Conservation (phyloP, 2,329 filamentous ascomycete genomes). For the Chrysoporthe puriensis region DNA sequence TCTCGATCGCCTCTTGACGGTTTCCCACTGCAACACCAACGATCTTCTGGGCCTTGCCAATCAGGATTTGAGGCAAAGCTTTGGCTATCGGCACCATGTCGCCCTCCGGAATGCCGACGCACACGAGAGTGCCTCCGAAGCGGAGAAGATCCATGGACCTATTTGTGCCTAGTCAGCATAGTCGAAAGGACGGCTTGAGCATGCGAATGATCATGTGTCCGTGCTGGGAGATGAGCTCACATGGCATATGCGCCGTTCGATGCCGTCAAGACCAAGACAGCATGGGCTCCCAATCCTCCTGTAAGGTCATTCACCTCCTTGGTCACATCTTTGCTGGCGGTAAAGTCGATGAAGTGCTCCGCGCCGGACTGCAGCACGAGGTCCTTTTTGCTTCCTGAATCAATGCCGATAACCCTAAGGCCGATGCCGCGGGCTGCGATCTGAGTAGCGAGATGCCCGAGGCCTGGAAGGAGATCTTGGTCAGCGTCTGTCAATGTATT, state of each 20-base stretch:
- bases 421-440: slow-evolving; percentile 26
- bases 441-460: slow-evolving; percentile 24
- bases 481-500: slow-evolving; percentile 50
- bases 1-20: slow-evolving; percentile 47
- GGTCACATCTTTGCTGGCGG: slow-evolving; percentile 40
- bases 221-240: slow-evolving; percentile 4
- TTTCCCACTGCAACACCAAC: slow-evolving; percentile 55
- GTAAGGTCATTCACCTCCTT: slow-evolving; percentile 62
- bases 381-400: slow-evolving; percentile 28
- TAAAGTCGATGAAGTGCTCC: slow-evolving; percentile 68
- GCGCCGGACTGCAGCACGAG: slow-evolving; percentile 55
- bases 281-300: slow-evolving; percentile 61
- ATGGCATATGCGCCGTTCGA: slow-evolving; percentile 51
- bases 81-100: slow-evolving; percentile 47
- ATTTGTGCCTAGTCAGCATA: slow-evolving; percentile 21
- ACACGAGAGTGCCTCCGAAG: slow-evolving; percentile 54
- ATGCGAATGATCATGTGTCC: neutral
- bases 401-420: slow-evolving; percentile 28
- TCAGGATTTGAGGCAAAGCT: slow-evolving; percentile 46
- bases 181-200: neutral
- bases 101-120: slow-evolving; percentile 55
- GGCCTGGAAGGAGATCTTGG: slow-evolving; percentile 1
- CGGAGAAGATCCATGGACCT: slow-evolving; percentile 52
- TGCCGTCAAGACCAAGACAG: slow-evolving; percentile 60
- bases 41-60: slow-evolving; percentile 49